Evolutionary conservation across 768 basidiomycete species (phyloP), one percentile per base, ranked within the genome.

Genomic region (Crepidotus variabilis): DNA sequence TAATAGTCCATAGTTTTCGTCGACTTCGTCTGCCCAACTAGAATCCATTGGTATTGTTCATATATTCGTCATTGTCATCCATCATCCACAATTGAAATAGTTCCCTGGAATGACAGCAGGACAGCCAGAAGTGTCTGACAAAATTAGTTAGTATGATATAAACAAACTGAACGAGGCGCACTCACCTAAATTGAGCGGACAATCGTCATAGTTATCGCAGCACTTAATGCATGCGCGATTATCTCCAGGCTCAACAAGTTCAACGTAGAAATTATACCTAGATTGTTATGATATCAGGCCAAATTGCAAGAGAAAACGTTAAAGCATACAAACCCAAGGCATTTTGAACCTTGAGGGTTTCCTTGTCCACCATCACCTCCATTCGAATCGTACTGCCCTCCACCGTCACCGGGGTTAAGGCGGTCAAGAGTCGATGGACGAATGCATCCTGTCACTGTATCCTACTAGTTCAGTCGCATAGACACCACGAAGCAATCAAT

Each of bases 231-330:
- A 84, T 9, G 81, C 81, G 2, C 82, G 77, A 1, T 63, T 61
- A 13, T 69, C 79, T 33, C 67, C 68, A 20, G 81, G 82, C 58
- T 84, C 82, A 18, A 84, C 74, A 23, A 83, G 71, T 60, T 84
- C 81, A 34, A 83, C 81, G 58, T 82, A 83, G 63, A 82, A 80
- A 20, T 83, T 81, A 63, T 81, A 83, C 3, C 78, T 78, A 43
- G 13, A 18, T 34, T 36, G 43, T 33, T 24, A 43, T 32, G 14
- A 20, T n/a, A 43, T 49, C 18, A 28, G 22, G 14, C 52, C 39
- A 35, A 33, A 18, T 36, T 18, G n/a, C n/a, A 18, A 32, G 22
- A 8, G 49, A 55, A 11, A 35, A 5, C 24, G 39, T 24, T 43
- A 56, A 47, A 47, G 21, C 23, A 11, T 16, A 67, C 71, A 43